Evolutionary conservation across 2,329 filamentous ascomycete genomes (phyloP).

Genomic region (Verticillium tricorpus): DNA sequence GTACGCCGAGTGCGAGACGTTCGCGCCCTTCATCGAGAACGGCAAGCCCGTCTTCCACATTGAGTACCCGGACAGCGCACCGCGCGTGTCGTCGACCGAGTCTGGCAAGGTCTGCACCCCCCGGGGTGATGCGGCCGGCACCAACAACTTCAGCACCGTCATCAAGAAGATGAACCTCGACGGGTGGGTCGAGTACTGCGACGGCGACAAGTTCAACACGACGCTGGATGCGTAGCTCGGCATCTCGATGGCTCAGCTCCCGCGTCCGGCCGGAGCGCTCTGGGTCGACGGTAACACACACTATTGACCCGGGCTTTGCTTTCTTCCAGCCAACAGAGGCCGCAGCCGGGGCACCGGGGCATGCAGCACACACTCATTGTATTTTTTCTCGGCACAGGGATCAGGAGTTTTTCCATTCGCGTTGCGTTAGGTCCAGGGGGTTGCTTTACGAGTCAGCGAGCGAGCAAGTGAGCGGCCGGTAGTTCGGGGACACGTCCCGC

Average conservation of each 20-base stretch:
- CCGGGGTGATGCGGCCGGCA: conserved; percentile 30
- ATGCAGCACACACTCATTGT: not conserved
- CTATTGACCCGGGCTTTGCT: not conserved
- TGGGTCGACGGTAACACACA: not conserved
- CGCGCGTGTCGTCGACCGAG: conserved; percentile 24
- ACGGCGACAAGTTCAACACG: conserved; percentile 25
- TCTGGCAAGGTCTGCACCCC: conserved; percentile 38
- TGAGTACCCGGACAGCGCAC: conserved; percentile 58
- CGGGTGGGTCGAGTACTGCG: conserved; percentile 57
- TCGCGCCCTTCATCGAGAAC: conserved; percentile 51
- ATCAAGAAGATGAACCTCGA: conserved; percentile 62
- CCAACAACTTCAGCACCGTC: conserved; percentile 55
- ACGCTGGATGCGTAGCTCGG: not conserved
- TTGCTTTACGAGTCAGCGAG: not conserved
- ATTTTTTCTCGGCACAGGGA: not conserved
- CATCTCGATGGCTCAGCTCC: too few relatives aligned
- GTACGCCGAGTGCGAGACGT: conserved; percentile 55
- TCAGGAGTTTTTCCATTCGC: not conserved
- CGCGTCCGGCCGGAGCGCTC: too few relatives aligned
- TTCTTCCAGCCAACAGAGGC: not conserved
- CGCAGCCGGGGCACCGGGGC: not conserved
- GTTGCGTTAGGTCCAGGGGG: not conserved
- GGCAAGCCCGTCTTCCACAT: conserved; percentile 70
- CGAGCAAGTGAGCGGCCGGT: too few relatives aligned
- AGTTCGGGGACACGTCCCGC: too few relatives aligned